A percentile compares a stretch with the other conserved stretches of the same genome.
phyloP scores from a whole-genome alignment of 1,284 basidiomycete species.

The Trichosporon faecale region DNA sequence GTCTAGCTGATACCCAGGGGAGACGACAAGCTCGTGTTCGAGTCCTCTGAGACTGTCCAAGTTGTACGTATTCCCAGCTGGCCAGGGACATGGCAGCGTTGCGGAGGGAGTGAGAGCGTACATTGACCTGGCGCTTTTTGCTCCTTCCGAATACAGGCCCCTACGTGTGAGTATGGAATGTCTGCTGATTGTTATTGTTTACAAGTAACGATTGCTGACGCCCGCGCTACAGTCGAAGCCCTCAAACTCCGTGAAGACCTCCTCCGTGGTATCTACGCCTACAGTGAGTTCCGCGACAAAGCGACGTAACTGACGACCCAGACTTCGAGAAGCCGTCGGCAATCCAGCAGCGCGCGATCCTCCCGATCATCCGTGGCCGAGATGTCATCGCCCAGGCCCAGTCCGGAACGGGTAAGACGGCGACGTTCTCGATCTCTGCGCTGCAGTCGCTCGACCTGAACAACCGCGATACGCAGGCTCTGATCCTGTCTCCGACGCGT shows the following conservation, averaged over 20 bases:
- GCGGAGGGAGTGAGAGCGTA: slow-evolving; percentile 50
- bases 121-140: slow-evolving; percentile 48
- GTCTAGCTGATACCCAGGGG: slow-evolving; percentile 33
- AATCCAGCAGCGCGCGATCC: slow-evolving; percentile 96
- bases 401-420: slow-evolving; percentile 99
- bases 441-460: slow-evolving; percentile 92
- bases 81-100: slow-evolving; percentile 32
- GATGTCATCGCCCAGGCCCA: slow-evolving; percentile 99
- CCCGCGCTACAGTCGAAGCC: slow-evolving; percentile 75
- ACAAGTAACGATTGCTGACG: slow-evolving; percentile 22
- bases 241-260: slow-evolving; percentile 93
- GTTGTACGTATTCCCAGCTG: slow-evolving; percentile 53
- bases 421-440: slow-evolving; percentile 92
- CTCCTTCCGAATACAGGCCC: slow-evolving; percentile 52
- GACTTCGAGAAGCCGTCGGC: slow-evolving; percentile 99
- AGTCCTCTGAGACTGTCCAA: slow-evolving; percentile 92
- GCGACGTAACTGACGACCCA: slow-evolving; percentile 44
- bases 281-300: slow-evolving; percentile 65
- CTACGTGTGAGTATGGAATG: slow-evolving; percentile 46
- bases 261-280: slow-evolving; percentile 95
- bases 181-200: slow-evolving; percentile 38
- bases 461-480: slow-evolving; percentile 91
- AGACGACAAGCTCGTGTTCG: slow-evolving; percentile 84
- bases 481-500: slow-evolving; percentile 90
- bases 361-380: slow-evolving; percentile 89